Evolutionary conservation across 2,329 filamentous ascomycete genomes (phyloP), one percentile per base, ranked within the genome.

Genomic region (Dactylellina leptospora): DNA sequence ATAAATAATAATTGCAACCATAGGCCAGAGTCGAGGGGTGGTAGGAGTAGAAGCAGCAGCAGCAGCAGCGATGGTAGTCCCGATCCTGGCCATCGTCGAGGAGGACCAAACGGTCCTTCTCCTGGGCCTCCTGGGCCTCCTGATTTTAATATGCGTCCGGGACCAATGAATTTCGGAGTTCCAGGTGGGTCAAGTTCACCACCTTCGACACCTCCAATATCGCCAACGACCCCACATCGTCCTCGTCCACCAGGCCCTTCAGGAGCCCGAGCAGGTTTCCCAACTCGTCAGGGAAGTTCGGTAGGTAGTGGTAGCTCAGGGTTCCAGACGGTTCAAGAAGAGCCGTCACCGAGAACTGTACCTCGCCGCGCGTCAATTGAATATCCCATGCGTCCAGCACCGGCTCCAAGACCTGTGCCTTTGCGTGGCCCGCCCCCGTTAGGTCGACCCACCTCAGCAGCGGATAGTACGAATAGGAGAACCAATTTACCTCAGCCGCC

Each of bases 1-100:
- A 38, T 61, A 20, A 47, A 61, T 11, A 54, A 70, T n/a, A 61
- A 5, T 16, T 70, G 64, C 10, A 23, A 20, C 9, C 64, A 70
- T 16, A 20, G 48, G 8, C 27, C 64, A 2, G 28, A 25, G 11
- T 61, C 64, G 5, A 68, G 53, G 20, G 27, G 20, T 5, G 20
- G 33, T 9, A 36, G 23, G 8, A n/a, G n/a, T n/a, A 48, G 22
- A 10, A 10, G 30, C 8, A 33, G 47, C 25, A 16, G 23, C 38
- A 16, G 5, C 13, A 23, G 28, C 1, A 38, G 28, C 5, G 27
- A 38, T 25, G 23, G n/a, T n/a, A 18, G 20, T 38, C 36, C 11
- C 3, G 8, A 10, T 36, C 16, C 18, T 16, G 20, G n/a, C 28
- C 22, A n/a, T 13, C 1, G 18, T 45, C n/a, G n/a, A n/a, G 44